Conservation (phyloP, 352 stramenopile species). For the Pythium aristosporum region DNA sequence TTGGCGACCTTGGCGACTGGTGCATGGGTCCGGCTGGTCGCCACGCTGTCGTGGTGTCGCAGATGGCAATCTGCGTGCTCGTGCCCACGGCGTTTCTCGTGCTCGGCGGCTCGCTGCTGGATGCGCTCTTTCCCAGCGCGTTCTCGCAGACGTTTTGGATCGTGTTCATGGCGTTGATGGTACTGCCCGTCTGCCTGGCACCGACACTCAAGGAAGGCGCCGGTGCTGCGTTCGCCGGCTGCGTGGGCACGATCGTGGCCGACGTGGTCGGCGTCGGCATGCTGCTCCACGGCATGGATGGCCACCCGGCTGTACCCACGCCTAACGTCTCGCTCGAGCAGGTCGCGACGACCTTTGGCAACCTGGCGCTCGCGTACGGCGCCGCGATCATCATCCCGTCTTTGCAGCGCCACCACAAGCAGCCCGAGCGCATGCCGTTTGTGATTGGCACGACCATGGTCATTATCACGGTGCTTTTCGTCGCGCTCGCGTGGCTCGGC, state of each 20-base stretch:
- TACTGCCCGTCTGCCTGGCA: slow-evolving; percentile 50
- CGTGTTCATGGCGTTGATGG: slow-evolving; percentile 55
- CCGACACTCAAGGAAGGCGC: slow-evolving; percentile 66
- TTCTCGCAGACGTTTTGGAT: slow-evolving; percentile 57
- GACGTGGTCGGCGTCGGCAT: slow-evolving; percentile 52
- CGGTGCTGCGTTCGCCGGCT: slow-evolving; percentile 52
- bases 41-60: slow-evolving; percentile 44
- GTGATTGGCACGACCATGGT: slow-evolving; percentile 52
- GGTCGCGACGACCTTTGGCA: slow-evolving; percentile 58
- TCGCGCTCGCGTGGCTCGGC: slow-evolving; percentile 38
- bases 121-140: slow-evolving; percentile 46
- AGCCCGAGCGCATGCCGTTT: slow-evolving; percentile 59
- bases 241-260: slow-evolving; percentile 56
- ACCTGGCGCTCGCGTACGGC: slow-evolving; percentile 61
- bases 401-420: slow-evolving; percentile 57
- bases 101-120: slow-evolving; percentile 48
- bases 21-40: slow-evolving; percentile 49
- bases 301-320: slow-evolving; percentile 42
- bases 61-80: slow-evolving; percentile 55
- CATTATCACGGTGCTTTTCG: slow-evolving; percentile 54
- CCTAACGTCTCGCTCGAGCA: slow-evolving; percentile 50
- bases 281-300: slow-evolving; percentile 52
- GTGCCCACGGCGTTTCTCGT: slow-evolving; percentile 60
- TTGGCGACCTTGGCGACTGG: slow-evolving; percentile 62
- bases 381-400: slow-evolving; percentile 63